Evolutionary conservation across 2,329 filamentous ascomycete genomes (phyloP).

Genomic region (Neopestalotiopsis sp.): DNA sequence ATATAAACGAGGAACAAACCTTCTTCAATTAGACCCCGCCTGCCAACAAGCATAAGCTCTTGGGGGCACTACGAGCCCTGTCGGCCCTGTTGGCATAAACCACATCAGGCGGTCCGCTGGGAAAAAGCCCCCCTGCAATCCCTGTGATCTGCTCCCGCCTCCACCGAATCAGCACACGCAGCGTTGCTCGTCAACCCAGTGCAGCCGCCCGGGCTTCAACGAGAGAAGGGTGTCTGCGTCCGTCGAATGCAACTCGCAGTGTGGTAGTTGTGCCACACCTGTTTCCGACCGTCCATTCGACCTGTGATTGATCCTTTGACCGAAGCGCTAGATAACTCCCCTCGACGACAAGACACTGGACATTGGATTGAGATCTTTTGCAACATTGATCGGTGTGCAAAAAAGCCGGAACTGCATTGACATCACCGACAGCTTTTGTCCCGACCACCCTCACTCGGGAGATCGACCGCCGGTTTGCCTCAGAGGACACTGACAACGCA

Average conservation of each 20-base stretch:
- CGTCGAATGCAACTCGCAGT: conserved; percentile 11
- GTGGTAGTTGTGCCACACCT: neutral
- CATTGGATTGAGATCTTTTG: neutral
- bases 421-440: neutral
- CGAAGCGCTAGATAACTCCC: neutral
- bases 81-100: neutral
- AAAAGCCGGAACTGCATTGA: neutral
- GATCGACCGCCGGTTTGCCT: conserved; percentile 9
- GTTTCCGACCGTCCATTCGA: neutral
- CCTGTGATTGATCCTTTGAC: neutral
- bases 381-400: neutral
- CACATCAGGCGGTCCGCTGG: conserved; percentile 3
- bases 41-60: neutral
- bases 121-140: conserved; percentile 5
- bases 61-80: neutral
- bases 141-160: conserved; percentile 17
- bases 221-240: neutral
- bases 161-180: conserved; percentile 35
- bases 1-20: neutral
- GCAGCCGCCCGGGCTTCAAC: conserved; percentile 27
- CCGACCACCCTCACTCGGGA: conserved; percentile 6
- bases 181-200: conserved; percentile 35
- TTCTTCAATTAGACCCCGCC: neutral
- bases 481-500: neutral
- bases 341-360: neutral